A percentile compares a stretch with the other conserved stretches of the same genome.
These are phyloP conservation scores for Pythium folliculosum DNA, from an alignment of 352 stramenopile genomes.

Conservation along the genomic window DNA sequence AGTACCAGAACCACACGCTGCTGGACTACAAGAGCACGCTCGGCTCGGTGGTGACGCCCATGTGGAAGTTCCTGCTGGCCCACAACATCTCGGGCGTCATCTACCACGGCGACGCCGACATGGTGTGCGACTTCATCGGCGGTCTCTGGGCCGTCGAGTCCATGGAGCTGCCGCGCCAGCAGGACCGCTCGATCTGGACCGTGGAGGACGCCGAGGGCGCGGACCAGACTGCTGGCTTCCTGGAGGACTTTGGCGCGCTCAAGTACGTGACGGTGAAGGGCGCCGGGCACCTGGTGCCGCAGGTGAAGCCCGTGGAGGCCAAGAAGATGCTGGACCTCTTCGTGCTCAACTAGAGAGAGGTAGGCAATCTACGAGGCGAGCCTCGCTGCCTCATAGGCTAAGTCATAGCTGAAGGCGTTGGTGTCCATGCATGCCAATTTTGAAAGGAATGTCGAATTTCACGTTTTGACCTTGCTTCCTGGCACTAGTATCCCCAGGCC, in stretches of 20 bases:
- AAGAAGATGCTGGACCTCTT: conserved; percentile 68
- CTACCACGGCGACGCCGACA: conserved; percentile 66
- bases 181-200: conserved; percentile 42
- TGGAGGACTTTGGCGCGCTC: conserved; percentile 68
- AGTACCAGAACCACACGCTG: conserved; percentile 33
- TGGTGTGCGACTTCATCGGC: conserved; percentile 61
- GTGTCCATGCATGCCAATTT: no score
- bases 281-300: conserved; percentile 1
- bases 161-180: conserved; percentile 46
- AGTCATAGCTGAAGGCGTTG: no score
- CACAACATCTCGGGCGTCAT: conserved; percentile 52
- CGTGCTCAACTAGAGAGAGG: conserved; percentile 31
- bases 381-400: no score
- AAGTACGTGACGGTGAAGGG: conserved; percentile 11
- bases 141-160: conserved; percentile 25
- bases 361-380: no score
- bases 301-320: conserved; percentile 51
- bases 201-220: conserved; percentile 24
- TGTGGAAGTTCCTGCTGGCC: conserved; percentile 52
- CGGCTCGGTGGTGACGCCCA: conserved; percentile 43
- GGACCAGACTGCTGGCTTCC: conserved; percentile 79
- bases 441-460: no score
- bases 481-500: no score
- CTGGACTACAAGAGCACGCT: conserved; percentile 54
- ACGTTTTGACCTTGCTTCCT: no score